Evolutionary conservation across 768 basidiomycete species (phyloP).

Genomic region (Psilocybe tampanensis): DNA sequence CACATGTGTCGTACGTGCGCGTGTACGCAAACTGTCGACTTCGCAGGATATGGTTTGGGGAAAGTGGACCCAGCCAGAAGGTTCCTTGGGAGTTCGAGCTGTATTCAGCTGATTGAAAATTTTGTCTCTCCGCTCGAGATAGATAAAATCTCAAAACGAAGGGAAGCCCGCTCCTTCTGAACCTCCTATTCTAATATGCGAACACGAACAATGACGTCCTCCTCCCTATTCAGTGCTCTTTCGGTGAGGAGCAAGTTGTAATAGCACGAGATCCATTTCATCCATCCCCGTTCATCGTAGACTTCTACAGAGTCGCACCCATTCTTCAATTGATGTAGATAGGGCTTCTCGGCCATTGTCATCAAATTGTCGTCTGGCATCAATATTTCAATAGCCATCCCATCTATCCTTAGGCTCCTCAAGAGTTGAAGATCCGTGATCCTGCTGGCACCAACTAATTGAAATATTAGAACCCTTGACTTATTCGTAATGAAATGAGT

Average conservation of each 20-base stretch:
- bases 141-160: neutral
- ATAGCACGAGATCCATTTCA: neutral
- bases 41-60: constrained; percentile 76
- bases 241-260: neutral
- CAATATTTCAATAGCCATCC: too few relatives aligned
- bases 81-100: constrained; percentile 80
- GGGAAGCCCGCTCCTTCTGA: neutral
- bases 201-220: neutral
- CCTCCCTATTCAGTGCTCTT: neutral
- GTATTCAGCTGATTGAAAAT: constrained; percentile 40
- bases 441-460: too few relatives aligned
- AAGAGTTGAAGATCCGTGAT: too few relatives aligned
- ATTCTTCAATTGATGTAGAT: neutral
- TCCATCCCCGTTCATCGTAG: neutral
- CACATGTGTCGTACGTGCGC: constrained; percentile 72
- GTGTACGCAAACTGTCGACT: constrained; percentile 80
- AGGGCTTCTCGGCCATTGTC: neutral
- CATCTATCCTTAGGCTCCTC: too few relatives aligned
- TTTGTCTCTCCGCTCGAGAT: neutral
- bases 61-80: constrained; percentile 50
- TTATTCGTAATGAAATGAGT: too few relatives aligned
- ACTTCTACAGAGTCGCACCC: neutral
- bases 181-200: neutral
- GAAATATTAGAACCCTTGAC: too few relatives aligned
- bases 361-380: neutral